Evolutionary conservation across 768 basidiomycete genomes (phyloP).

Genomic region (Termitomyces sp.): DNA sequence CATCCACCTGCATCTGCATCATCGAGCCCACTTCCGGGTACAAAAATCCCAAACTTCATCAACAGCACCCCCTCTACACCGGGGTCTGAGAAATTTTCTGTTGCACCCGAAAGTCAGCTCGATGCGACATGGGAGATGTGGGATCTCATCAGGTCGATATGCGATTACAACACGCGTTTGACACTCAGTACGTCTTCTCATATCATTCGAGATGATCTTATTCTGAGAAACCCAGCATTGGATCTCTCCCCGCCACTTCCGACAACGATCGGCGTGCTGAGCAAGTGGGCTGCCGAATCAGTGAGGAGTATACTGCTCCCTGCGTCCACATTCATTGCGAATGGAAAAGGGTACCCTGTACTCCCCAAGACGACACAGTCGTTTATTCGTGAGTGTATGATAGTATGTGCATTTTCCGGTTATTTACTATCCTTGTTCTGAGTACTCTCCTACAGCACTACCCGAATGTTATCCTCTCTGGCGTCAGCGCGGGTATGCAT

Average conservation of each 20-base stretch:
- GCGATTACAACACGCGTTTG: conserved; percentile 75
- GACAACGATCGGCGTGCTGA: conserved; percentile 66
- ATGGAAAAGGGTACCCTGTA: conserved; percentile 95
- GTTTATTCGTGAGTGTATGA: conserved; percentile 88
- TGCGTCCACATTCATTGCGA: conserved; percentile 89
- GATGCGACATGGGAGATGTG: conserved; percentile 97
- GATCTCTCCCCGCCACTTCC: conserved; percentile 91
- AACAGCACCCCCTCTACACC: conserved; percentile 22
- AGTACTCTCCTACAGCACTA: conserved; percentile 56
- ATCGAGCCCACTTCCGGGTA: conserved; percentile 18
- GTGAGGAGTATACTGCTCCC: conserved; percentile 88
- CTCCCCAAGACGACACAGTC: conserved; percentile 89
- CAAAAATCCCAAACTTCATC: conserved; percentile 8
- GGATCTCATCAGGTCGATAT: conserved; percentile 90
- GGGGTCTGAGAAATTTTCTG: conserved; percentile 28
- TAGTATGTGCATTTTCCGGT: conserved; percentile 43
- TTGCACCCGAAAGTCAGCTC: conserved; percentile 52
- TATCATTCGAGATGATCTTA: conserved; percentile 5
- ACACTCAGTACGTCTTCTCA: conserved; percentile 55
- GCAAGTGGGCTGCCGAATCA: conserved; percentile 92
- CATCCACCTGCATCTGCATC: conserved; percentile 27
- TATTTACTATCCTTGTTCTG: neutral
- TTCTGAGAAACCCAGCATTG: conserved; percentile 54
- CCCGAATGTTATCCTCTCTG: conserved; percentile 81
- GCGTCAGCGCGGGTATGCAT: conserved; percentile 64